These are phyloP conservation scores for Artemisia tridentata DNA, from an alignment of 129 eudicot species.

Conservation along the genomic window DNA sequence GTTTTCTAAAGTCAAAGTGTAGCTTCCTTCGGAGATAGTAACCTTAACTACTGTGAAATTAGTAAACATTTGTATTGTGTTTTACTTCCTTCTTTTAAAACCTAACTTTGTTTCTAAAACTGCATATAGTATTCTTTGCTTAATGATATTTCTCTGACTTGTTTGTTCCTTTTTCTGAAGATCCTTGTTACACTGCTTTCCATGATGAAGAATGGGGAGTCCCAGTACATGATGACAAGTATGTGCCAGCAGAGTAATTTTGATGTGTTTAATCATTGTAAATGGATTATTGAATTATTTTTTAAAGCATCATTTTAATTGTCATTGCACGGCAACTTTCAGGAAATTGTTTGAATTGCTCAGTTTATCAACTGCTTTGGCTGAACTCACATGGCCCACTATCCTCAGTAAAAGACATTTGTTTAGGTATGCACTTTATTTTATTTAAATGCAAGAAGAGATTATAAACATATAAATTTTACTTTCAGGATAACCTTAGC, in stretches of 20 bases:
- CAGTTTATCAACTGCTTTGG: conserved; percentile 79
- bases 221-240: conserved; percentile 41
- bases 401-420: conserved; percentile 71
- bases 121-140: neutral
- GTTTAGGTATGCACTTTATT: conserved; percentile 55
- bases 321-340: conserved; percentile 26
- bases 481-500: neutral
- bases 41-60: too few species aligned
- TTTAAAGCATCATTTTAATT: neutral
- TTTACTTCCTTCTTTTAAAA: neutral
- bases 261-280: neutral
- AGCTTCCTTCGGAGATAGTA: neutral
- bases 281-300: neutral
- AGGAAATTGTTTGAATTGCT: conserved; percentile 91
- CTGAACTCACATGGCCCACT: conserved; percentile 86
- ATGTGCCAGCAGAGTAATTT: conserved; percentile 14
- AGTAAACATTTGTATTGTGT: too few species aligned
- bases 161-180: neutral
- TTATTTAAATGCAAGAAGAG: neutral
- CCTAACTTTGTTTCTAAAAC: neutral
- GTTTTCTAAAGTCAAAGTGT: neutral
- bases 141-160: neutral
- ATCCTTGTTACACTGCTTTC: neutral
- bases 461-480: neutral
- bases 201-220: conserved; percentile 22